These are phyloP conservation scores for Diplosphaera chodatii DNA, from an alignment of 139 green algal species.

Conservation along the genomic window DNA sequence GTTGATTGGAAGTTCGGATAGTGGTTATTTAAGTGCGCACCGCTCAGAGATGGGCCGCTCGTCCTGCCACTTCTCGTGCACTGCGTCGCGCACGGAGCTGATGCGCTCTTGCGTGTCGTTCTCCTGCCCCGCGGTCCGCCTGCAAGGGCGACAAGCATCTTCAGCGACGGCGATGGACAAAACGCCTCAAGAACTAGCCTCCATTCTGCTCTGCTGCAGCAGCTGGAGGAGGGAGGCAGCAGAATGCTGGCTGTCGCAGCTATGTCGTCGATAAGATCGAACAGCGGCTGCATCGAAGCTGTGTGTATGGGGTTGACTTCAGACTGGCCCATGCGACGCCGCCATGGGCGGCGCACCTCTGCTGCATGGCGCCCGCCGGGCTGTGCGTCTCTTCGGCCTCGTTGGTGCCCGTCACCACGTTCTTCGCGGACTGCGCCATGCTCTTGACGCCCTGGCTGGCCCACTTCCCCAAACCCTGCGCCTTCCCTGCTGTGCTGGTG, in stretches of 20 bases:
- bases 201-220: neutral
- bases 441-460: neutral
- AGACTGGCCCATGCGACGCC: neutral
- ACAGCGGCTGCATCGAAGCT: neutral
- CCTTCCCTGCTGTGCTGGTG: neutral
- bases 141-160: neutral
- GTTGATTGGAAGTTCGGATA: too few relatives aligned
- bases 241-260: too few relatives aligned
- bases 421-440: neutral
- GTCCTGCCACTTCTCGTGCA: neutral
- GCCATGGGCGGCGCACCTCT: neutral
- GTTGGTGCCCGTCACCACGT: neutral
- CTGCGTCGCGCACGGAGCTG: neutral
- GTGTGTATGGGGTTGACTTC: neutral
- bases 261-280: too few relatives aligned
- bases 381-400: neutral
- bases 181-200: neutral
- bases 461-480: neutral
- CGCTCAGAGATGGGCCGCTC: neutral
- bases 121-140: neutral
- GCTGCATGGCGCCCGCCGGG: neutral
- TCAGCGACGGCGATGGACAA: neutral
- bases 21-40: too few relatives aligned
- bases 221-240: too few relatives aligned
- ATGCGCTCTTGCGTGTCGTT: neutral